phyloP scores from a whole-genome alignment of 2,329 filamentous ascomycete species.

The Grosmannia serpens region DNA sequence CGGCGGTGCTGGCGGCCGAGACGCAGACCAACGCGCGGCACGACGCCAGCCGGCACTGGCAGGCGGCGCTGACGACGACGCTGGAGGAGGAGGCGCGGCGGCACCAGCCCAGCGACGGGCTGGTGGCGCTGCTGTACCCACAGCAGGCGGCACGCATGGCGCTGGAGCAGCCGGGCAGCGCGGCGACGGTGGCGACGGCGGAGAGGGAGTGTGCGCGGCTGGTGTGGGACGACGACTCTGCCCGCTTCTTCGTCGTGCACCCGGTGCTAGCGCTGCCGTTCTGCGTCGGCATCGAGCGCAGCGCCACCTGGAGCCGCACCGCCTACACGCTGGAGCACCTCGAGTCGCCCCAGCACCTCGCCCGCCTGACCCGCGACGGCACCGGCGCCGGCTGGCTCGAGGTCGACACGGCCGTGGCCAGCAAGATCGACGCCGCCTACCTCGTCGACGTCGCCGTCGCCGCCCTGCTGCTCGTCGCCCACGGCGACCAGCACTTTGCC shows the following conservation, averaged over 20 bases:
- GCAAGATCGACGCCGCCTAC: constrained; percentile 49
- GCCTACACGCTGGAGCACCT: constrained; percentile 57
- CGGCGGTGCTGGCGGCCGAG: constrained; percentile 29
- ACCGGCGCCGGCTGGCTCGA: constrained; percentile 49
- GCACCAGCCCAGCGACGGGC: constrained; percentile 46
- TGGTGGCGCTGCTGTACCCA: constrained; percentile 60
- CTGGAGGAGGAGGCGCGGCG: constrained; percentile 43
- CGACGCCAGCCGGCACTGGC: constrained; percentile 37
- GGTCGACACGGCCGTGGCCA: constrained; percentile 48
- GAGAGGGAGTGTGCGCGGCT: constrained; percentile 59
- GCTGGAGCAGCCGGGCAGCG: constrained; percentile 47
- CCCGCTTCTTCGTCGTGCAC: constrained; percentile 50
- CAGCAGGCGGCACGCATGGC: constrained; percentile 51
- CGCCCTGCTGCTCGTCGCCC: constrained; percentile 47
- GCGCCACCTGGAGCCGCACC: constrained; percentile 45
- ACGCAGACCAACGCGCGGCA: constrained; percentile 21
- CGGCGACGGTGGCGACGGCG: constrained; percentile 47
- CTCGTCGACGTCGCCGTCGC: constrained; percentile 51
- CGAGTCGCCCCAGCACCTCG: constrained; percentile 48
- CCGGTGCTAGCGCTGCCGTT: constrained; percentile 53
- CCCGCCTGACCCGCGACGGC: constrained; percentile 48
- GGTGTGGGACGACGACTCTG: constrained; percentile 56
- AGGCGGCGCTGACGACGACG: constrained; percentile 45
- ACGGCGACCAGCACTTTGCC: constrained; percentile 41
- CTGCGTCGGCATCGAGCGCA: constrained; percentile 46